Base-by-base conservation (phyloP, 305 asterid genomes). In the Solanum hybrid region DNA sequence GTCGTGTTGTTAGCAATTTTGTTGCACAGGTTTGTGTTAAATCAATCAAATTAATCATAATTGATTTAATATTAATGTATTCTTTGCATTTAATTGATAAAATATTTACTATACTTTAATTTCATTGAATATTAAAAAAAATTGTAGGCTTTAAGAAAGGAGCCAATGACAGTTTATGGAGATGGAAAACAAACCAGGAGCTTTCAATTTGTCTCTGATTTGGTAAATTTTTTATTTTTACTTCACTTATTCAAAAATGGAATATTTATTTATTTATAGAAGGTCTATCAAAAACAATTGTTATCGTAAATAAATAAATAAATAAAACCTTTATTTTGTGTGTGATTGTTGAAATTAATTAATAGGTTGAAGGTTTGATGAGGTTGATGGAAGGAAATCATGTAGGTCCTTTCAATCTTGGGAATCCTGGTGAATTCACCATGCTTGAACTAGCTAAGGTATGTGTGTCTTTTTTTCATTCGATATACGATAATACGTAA, bases 101-200 rank as follows among this genome's bases (percentile, higher is more conserved):
- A 27, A 42, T 14, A 69, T 20, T 60, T 60, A 60, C 71, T 46
- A 34, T 37, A 24, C 16, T 40, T 20, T 20, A 66, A 34, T 88
- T 40, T 66, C 66, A 86, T 84, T 56, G 40, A 31, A 17, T 84
- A 20, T 20, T n/a, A n/a, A n/a, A n/a, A n/a, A n/a, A n/a, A n/a
- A n/a, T 17, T 91, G 89, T 93, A 96, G 98, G 99, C 99, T 31
- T 92, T 95, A 69, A 95, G 98, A 89, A 96, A 96, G 91, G 95
- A 94, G 90, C 92, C 98, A 35, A 86, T 96, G 93, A 95, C 98
- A 42, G 98, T 96, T 85, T 96, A 96, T 94, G 99, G 99, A 35
- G 99, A 96, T 89, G 99, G 99, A 72, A 93, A 96, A 92, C 99
- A 96, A 93, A 96, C 99, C 2, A 96, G 98, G 93, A 96, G 99